Percentiles rank a stretch among this genome's conserved stretches.
Evolutionary conservation across 768 basidiomycete species (phyloP).

Genomic region (Clathrus columnatus): DNA sequence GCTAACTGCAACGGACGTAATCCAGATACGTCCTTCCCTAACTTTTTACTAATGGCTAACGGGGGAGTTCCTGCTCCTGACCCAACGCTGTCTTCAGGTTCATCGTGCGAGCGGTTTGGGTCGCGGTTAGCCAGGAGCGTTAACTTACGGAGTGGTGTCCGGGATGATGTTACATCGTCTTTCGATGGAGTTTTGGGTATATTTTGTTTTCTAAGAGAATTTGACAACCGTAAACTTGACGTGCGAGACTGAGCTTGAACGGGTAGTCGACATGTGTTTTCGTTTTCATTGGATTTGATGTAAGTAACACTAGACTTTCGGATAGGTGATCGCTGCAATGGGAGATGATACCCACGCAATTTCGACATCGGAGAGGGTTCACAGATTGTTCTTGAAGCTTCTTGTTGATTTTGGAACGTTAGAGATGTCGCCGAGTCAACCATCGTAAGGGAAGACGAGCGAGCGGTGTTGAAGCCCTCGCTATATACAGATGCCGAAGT

Average conservation of each 20-base stretch:
- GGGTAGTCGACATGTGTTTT: constrained; percentile 18
- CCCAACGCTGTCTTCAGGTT: constrained; percentile 14
- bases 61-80: constrained; percentile 36
- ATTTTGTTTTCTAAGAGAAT: constrained; percentile 3
- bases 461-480: constrained; percentile 36
- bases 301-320: constrained; percentile 57
- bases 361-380: constrained; percentile 25
- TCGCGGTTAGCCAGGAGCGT: constrained; percentile 55
- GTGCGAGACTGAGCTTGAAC: constrained; percentile 19
- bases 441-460: constrained; percentile 40
- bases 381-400: constrained; percentile 29
- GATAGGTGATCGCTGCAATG: constrained; percentile 12
- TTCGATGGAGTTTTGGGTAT: constrained; percentile 3
- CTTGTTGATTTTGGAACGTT: constrained; percentile 6
- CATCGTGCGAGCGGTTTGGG: constrained; percentile 25
- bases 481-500: constrained; percentile 9
- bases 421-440: constrained; percentile 18
- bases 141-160: constrained; percentile 18
- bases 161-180: background rate
- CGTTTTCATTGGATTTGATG: constrained; percentile 48
- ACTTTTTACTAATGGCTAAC: constrained; percentile 48
- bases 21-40: constrained; percentile 28
- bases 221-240: background rate
- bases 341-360: constrained; percentile 16
- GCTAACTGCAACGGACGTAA: constrained; percentile 42